Evolutionary conservation across 2,329 filamentous ascomycete genomes (phyloP).

Genomic region (Aspergillus niger): DNA sequence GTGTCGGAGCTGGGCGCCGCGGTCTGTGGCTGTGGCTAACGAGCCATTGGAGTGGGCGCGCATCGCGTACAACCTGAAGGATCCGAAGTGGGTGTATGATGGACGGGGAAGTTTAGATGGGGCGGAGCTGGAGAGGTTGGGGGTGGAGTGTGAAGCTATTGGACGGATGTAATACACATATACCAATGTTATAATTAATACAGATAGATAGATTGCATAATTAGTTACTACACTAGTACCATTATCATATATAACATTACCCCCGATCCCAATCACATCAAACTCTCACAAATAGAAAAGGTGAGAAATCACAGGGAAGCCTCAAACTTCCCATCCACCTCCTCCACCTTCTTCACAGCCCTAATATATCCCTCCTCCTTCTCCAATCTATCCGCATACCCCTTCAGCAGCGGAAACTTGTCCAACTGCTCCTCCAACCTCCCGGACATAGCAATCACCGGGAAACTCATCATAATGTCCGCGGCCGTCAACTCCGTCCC

Average conservation of each 20-base stretch:
- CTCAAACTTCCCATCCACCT: constrained; percentile 41
- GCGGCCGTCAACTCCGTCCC: constrained; percentile 47
- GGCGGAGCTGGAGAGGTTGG: constrained; percentile 37
- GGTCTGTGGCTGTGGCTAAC: constrained; percentile 15
- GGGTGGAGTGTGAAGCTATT: constrained; percentile 39
- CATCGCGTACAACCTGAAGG: constrained; percentile 48
- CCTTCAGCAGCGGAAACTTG: constrained; percentile 41
- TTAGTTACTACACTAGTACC: too few species aligned
- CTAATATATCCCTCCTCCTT: constrained; percentile 41
- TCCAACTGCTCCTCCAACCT: constrained; percentile 33
- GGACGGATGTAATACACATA: constrained; percentile 21
- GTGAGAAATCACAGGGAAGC: constrained; percentile 29
- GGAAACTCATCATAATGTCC: constrained; percentile 53
- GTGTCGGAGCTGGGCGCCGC: constrained; percentile 24
- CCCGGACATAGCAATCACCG: constrained; percentile 41
- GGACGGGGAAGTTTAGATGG: constrained; percentile 43
- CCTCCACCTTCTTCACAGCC: constrained; percentile 44
- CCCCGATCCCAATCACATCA: background rate
- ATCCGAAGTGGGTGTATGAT: constrained; percentile 55
- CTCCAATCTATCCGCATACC: constrained; percentile 41
- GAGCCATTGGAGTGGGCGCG: constrained; percentile 49
- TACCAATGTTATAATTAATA: too few species aligned
- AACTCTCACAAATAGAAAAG: background rate
- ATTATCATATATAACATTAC: background rate
- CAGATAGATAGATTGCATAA: too few species aligned